Percentiles rank a stretch among this genome's conserved stretches.
Evolutionary conservation across 2,329 filamentous ascomycete species (phyloP).

Genomic region (Xylaria sp.): DNA sequence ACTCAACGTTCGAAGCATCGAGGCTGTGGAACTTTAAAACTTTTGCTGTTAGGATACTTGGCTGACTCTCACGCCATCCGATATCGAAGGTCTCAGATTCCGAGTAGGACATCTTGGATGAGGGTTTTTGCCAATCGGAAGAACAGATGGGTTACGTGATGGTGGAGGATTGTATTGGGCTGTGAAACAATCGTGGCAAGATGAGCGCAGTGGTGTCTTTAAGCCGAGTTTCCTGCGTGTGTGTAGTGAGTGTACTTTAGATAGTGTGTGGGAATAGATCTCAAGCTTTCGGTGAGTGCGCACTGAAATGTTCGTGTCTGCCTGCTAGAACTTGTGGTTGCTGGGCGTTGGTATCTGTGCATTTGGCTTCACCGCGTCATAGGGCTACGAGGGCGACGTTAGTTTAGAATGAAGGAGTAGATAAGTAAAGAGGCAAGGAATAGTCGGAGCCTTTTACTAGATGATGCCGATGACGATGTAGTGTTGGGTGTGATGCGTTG

Average conservation of each 20-base stretch:
- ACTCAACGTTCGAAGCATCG: fast-evolving
- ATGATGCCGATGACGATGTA: neutral
- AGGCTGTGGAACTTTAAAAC: neutral
- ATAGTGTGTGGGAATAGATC: neutral
- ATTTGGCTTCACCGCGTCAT: neutral
- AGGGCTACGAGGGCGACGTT: neutral
- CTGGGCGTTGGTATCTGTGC: too few species aligned
- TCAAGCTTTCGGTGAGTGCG: neutral
- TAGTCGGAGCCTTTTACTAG: neutral
- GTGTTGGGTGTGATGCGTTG: neutral
- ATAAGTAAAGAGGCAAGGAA: neutral
- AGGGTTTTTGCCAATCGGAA: neutral
- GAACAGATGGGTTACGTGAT: neutral
- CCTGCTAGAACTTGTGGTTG: neutral
- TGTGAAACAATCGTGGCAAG: neutral
- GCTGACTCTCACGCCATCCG: neutral
- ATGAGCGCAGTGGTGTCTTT: neutral
- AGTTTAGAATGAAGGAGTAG: neutral
- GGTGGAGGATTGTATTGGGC: neutral
- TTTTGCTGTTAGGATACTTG: neutral
- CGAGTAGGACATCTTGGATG: neutral
- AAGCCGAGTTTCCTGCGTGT: neutral
- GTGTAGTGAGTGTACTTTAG: neutral
- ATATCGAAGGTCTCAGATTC: neutral
- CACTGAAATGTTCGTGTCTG: neutral